Base-by-base conservation (phyloP, 345 rosid genomes). In the Streptanthus diversifolius region DNA sequence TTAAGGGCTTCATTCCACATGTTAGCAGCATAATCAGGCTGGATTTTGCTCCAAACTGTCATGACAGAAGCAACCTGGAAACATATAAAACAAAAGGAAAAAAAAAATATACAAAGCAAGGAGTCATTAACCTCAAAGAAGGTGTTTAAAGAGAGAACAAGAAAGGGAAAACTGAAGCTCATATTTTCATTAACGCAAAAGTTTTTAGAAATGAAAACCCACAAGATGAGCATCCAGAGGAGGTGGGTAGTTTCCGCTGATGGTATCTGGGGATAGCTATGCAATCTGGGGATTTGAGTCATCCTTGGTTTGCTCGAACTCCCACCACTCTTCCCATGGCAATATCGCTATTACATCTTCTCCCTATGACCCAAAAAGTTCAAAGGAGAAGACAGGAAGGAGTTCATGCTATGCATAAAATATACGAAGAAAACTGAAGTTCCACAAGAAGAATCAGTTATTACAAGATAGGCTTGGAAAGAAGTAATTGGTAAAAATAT, bases 281-380 rank as follows among this genome's bases (percentile, higher is more conserved):
- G 96, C 93, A 45, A 95, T 87, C 51, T 95, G 99, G 2, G 98
- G 99, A 80, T 90, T 85, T 15, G 98, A 75, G 48, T 95, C 91
- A 80, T 95, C 98, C 78, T 83, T 88, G 53, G 83, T 92, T 71
- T 82, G 87, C 82, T 95, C 99, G 74, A 88, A 92, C 30, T 95
- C 93, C 99, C 98, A 95, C 99, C 99, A 92, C 79, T 95, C 96
- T 25, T 92, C 99, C 99, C 99, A 95, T 27, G 98, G 90, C 62
- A 92, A 19, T 61, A 92, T 29, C 13, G 96, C 92, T 77, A 92
- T 78, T 35, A 92, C 71, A 82, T 92, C 96, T 83, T 90, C 91
- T 73, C 99, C 98, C 99, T 91, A 68, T 41, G 66, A 71, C 17
- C 67, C 49, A 61, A 40, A n/a, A 52, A 14, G 24, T 66, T 57